phyloP scores from a whole-genome alignment of 2,329 filamentous ascomycete species.

The Rugonectria rugulosa region DNA sequence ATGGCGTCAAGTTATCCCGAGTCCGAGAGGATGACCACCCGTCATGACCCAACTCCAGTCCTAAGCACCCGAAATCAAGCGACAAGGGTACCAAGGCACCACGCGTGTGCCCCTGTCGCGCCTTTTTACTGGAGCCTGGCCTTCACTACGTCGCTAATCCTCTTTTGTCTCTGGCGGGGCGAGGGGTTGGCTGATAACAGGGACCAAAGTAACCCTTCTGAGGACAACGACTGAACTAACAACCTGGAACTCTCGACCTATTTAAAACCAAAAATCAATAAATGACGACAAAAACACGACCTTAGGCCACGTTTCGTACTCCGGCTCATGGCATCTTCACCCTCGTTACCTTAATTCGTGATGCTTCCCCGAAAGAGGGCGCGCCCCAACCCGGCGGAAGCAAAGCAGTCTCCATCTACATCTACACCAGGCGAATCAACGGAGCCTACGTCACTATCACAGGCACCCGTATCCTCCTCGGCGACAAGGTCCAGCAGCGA shows the following conservation, averaged over 20 bases:
- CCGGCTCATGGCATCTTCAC: conserved; percentile 17
- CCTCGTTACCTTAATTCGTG: conserved; percentile 13
- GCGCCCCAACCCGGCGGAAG: conserved; percentile 40
- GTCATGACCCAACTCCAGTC: too few relatives aligned
- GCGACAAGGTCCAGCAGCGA: conserved; percentile 26
- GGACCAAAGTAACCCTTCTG: neutral
- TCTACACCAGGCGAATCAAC: conserved; percentile 25
- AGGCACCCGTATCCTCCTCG: conserved; percentile 32
- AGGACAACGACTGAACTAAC: neutral
- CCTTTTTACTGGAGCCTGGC: conserved; percentile 1
- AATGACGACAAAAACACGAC: conserved; percentile 19
- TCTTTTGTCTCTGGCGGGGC: neutral
- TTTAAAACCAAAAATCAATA: neutral
- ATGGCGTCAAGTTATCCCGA: conserved; percentile 29
- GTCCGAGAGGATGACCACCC: conserved; percentile 13
- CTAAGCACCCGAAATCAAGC: conserved; percentile 3
- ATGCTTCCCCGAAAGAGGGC: conserved; percentile 47
- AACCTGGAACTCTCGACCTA: neutral
- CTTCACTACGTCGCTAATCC: conserved; percentile 9
- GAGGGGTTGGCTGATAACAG: conserved; percentile 8
- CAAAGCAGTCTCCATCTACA: conserved; percentile 20
- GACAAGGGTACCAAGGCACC: neutral
- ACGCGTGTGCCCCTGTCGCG: too few relatives aligned
- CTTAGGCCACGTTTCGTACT: conserved; percentile 9
- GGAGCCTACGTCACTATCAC: conserved; percentile 39